A percentile compares a stretch with the other conserved stretches of the same genome.
Conservation (phyloP, 2,329 filamentous ascomycete genomes). For the Diaporthe sp. region DNA sequence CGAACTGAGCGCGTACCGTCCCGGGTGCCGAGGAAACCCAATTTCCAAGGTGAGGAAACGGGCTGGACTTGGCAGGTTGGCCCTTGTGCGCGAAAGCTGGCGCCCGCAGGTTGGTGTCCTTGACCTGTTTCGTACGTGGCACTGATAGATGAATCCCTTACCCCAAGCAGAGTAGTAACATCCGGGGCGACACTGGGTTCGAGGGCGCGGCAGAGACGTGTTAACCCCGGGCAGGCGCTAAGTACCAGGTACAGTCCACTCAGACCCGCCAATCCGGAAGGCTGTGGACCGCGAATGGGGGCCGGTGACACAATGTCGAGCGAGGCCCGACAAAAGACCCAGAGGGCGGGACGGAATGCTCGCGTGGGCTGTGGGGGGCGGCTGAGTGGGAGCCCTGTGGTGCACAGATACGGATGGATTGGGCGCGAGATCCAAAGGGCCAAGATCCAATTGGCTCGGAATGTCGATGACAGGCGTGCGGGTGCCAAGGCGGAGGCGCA, state of each 20-base stretch:
- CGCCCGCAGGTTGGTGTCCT: slow-evolving; percentile 22
- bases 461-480: slow-evolving; percentile 16
- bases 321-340: neutral
- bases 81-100: slow-evolving; percentile 13
- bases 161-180: slow-evolving; percentile 23
- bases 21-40: slow-evolving; percentile 15
- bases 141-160: slow-evolving; percentile 20
- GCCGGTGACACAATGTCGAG: slow-evolving; percentile 21
- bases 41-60: slow-evolving; percentile 15
- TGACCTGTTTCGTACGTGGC: slow-evolving; percentile 3
- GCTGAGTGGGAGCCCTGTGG: neutral
- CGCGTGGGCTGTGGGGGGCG: slow-evolving; percentile 2
- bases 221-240: neutral
- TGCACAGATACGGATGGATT: neutral
- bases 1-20: slow-evolving; percentile 19
- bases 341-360: neutral
- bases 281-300: slow-evolving; percentile 16
- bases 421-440: slow-evolving; percentile 15
- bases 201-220: slow-evolving; percentile 11
- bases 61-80: slow-evolving; percentile 24
- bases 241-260: slow-evolving; percentile 4
- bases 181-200: slow-evolving; percentile 7
- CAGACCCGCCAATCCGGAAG: neutral
- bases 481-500: slow-evolving; percentile 15
- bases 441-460: slow-evolving; percentile 7